A percentile compares a stretch with the other conserved stretches of the same genome.
Conservation (phyloP, 805 yeast genomes). For the Ogataea neopini region DNA sequence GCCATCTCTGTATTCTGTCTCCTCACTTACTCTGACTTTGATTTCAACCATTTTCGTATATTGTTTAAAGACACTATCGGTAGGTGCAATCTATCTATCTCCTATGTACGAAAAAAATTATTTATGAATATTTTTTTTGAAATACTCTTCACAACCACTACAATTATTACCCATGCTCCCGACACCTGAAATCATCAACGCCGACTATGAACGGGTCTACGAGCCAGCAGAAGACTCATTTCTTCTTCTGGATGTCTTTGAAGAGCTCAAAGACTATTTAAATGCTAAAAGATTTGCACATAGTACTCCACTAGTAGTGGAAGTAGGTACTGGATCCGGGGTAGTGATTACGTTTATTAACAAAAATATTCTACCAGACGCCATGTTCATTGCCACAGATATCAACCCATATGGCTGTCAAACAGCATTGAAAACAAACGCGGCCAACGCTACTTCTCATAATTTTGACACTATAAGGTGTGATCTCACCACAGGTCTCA, state of each 20-base stretch:
- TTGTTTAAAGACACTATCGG: too few relatives aligned
- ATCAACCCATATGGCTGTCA: constrained; percentile 75
- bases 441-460: constrained; percentile 21
- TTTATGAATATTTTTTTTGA: not conserved
- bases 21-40: constrained; percentile 35
- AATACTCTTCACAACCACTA: not conserved
- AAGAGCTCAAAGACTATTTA: constrained; percentile 49
- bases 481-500: constrained; percentile 54
- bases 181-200: constrained; percentile 62
- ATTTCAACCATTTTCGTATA: constrained; percentile 28
- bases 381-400: constrained; percentile 70
- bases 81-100: not conserved
- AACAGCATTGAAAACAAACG: constrained; percentile 46
- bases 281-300: constrained; percentile 25
- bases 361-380: constrained; percentile 52
- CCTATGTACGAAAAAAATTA: too few relatives aligned
- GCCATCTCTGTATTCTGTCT: too few relatives aligned
- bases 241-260: constrained; percentile 78
- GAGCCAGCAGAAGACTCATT: constrained; percentile 96
- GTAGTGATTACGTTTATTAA: constrained; percentile 78
- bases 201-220: constrained; percentile 74
- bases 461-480: constrained; percentile 55
- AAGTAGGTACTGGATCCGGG: constrained; percentile 93
- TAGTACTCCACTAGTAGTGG: constrained; percentile 60
- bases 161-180: constrained; percentile 55